Evolutionary conservation across 1,139 yeast genomes (phyloP), one percentile per base, ranked within the genome.

Genomic region (Lodderomyces elongisporus): DNA sequence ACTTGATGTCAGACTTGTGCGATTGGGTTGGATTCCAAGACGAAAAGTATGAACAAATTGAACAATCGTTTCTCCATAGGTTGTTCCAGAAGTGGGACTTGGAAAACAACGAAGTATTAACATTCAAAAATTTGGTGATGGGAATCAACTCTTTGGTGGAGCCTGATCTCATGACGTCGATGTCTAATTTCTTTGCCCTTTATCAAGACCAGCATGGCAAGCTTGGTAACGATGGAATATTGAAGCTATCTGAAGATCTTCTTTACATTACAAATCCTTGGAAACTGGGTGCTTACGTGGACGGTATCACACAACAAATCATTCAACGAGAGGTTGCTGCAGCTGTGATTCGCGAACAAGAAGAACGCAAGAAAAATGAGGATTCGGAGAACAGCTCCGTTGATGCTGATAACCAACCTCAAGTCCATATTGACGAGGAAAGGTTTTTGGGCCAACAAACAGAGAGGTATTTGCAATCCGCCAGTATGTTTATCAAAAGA

Each of bases 171-270:
- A 79, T 91, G 84, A 77, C 77, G 28, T 60, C 83, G 5, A 79
- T 91, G 54, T 76, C 93, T 14, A 79, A 81, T 48, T 88, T 88
- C 52, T 89, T 85, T 47, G 74, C 74, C 17, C 61, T 91, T 10
- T 91, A 85, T 51, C 93, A 83, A 51, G 60, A 61, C 10, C 70
- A 72, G n/a, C 65, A 68, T 1, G 89, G 84, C 1, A 73, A 66
- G 40, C 72, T 91, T 32, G 81, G 79, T 44, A 68, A 91, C 33
- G 96, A 87, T 42, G 84, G 84, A 0, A 85, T 91, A 6, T 63
- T 91, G 35, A 79, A 79, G 44, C 73, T 89, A 43, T 87, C 96
- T 0, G 98, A 91, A 52, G 96, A 91, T 33, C 59, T 91, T 32
- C 60, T 91, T 15, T 83, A 77, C 46, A 68, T 91, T 22, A 89